Base-by-base conservation (phyloP, 495 filamentous ascomycete species). In the Aspergillus olivimuriae region DNA sequence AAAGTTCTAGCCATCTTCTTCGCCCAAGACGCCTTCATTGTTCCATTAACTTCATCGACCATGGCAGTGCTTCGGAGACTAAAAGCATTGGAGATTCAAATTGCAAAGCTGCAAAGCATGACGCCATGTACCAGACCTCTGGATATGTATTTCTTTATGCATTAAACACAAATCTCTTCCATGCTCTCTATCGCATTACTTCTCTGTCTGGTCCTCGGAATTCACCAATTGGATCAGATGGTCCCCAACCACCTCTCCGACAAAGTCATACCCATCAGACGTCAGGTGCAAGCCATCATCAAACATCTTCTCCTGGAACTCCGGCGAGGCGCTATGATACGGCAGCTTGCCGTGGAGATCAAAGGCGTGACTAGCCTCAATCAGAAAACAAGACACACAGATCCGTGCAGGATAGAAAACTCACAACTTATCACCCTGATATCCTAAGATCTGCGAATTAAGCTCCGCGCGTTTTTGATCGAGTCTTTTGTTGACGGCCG, bases 281-380 rank as follows among this genome's bases (percentile, higher is more conserved):
- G 71, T 80, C 34, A 83, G 65, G 60, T 85, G 81, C 18, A 84
- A 43, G 12, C 70, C 73, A 64, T 85, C 81, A 50, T 80, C 73
- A 73, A 78, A 82, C 40, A 78, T 72, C 30, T 57, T 58, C 3
- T 65, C 39, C 14, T 67, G 53, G 44, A 74, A 70, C 4, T 59
- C 40, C 7, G 62, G 49, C 2, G 56, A 42, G 56, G 82, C 64
- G n/a, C 44, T 40, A 41, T 69, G 72, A 51, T 75, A 82, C 0
- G 76, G 74, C 0, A 84, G 52, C n/a, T 59, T 61, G 0, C 48
- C 52, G 41, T 66, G 53, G 15, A 85, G 57, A 51, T 85, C 79
- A 54, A 75, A 76, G 6, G 66, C 58, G 52, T 74, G 68, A 36
- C 62, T 63, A 43, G 24, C 5, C 24, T 28, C 24, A 5, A 28